phyloP scores from a whole-genome alignment of 2,329 filamentous ascomycete species.

The Diplocarpon mali region DNA sequence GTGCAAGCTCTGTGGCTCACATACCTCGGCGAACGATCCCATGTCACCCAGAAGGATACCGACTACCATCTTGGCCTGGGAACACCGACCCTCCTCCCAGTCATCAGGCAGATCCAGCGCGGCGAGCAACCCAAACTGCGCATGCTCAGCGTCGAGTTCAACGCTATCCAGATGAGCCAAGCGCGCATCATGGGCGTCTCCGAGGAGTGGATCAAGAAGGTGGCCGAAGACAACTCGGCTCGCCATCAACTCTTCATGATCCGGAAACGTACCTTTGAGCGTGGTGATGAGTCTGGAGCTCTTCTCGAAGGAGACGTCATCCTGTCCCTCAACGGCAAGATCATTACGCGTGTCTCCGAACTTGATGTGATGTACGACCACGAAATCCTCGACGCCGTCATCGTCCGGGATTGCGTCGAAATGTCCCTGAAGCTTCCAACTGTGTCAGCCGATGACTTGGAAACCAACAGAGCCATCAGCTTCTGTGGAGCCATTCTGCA shows the following conservation, averaged over 20 bases:
- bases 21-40: constrained; percentile 81
- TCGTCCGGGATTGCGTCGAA: constrained; percentile 77
- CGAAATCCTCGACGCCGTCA: constrained; percentile 68
- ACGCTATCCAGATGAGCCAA: constrained; percentile 93
- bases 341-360: constrained; percentile 87
- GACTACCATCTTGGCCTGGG: constrained; percentile 93
- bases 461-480: constrained; percentile 82
- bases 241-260: constrained; percentile 98
- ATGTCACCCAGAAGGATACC: constrained; percentile 72
- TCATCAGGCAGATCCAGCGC: constrained; percentile 76
- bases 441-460: constrained; percentile 77
- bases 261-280: constrained; percentile 69
- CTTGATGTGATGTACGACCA: constrained; percentile 95
- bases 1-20: constrained; percentile 95
- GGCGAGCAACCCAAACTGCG: constrained; percentile 71
- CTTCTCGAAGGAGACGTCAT: constrained; percentile 88
- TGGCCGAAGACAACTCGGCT: constrained; percentile 77
- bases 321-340: constrained; percentile 77
- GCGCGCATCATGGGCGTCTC: constrained; percentile 94
- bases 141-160: constrained; percentile 89
- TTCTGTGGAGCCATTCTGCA: constrained; percentile 95
- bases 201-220: constrained; percentile 89
- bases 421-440: constrained; percentile 69
- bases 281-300: constrained; percentile 47
- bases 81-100: constrained; percentile 76